Conservation (phyloP, 352 stramenopile species). For the Phytophthora citricola region DNA sequence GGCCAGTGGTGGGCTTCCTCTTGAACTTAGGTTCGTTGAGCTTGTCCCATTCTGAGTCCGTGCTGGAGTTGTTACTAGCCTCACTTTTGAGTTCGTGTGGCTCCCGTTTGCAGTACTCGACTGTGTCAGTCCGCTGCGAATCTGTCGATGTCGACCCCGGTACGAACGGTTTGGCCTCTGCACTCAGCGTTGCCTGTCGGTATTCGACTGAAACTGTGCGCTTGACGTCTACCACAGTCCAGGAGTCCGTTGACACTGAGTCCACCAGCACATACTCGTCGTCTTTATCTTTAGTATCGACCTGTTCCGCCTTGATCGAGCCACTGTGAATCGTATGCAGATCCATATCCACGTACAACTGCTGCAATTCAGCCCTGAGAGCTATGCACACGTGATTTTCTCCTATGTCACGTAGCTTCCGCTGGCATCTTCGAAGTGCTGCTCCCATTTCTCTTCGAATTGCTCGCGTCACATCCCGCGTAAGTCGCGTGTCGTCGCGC, state of each 20-base stretch:
- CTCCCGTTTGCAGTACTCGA: slow-evolving; percentile 1
- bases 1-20: background rate
- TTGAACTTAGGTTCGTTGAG: background rate
- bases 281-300: slow-evolving; percentile 5
- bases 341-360: slow-evolving; percentile 48
- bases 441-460: slow-evolving; percentile 46
- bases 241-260: slow-evolving; percentile 10
- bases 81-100: background rate
- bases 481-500: slow-evolving; percentile 35
- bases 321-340: slow-evolving; percentile 10
- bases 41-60: too few relatives aligned
- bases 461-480: slow-evolving; percentile 27
- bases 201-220: slow-evolving; percentile 11
- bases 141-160: slow-evolving; percentile 6
- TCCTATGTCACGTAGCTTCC: slow-evolving; percentile 26
- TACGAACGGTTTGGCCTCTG: slow-evolving; percentile 26
- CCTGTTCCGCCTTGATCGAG: slow-evolving; percentile 10
- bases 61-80: too few relatives aligned
- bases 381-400: slow-evolving; percentile 33
- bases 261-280: slow-evolving; percentile 30
- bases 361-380: slow-evolving; percentile 41
- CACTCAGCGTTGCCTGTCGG: slow-evolving; percentile 12
- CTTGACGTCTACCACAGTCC: slow-evolving; percentile 23
- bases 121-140: background rate
- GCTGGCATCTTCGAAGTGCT: slow-evolving; percentile 37